Base-by-base conservation (phyloP, 2,329 filamentous ascomycete species). In the Ceratocystiopsis minuta region DNA sequence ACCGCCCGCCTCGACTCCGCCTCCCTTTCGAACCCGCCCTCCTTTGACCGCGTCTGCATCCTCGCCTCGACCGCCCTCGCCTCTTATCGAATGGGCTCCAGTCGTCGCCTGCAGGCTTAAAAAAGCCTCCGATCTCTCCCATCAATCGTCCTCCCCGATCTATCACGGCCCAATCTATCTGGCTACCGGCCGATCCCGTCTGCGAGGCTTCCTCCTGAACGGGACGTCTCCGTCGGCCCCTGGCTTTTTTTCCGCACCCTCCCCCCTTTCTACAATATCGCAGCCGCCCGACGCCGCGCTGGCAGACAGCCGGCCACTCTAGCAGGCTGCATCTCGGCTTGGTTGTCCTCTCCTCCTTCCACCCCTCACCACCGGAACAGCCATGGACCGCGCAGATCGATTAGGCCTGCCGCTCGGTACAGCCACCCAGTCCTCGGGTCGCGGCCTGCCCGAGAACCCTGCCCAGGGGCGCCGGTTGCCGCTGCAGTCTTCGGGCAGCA, bases 401-500 rank as follows among this genome's bases (percentile, higher is more conserved):
- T 34, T 40, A 13, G 49, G 49, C 33, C 9, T 45, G 34, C 34
- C 45, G 11, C 40, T 43, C 18, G 48, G 46, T 36, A 36, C 48
- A 2, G 40, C 42, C 34, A 40, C 41, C 10, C 47, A 45, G 36
- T 37, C 43, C 7, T 10, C 32, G 31, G 36, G 42, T 13, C 46
- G 57, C 32, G 57, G 57, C 3, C 50, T 60, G 39, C 57, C 58
- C 45, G 58, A 59, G 32, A 60, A 55, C 45, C 56, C 57, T 43
- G 60, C 54, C 39, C 57, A 53, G 46, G 56, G 50, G 45, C 57
- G 53, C 28, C 57, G 54, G 49, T 50, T 53, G 10, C 53, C 53
- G 18, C 48, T 28, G 24, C 24, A 28, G 24, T 28, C 50, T 28
- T 47, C 51, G 35, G 52, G 48, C 12, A 47, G 53, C 16, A 50